Base-by-base conservation (phyloP, 2,329 filamentous ascomycete genomes). In the Ophiostoma piceae region DNA sequence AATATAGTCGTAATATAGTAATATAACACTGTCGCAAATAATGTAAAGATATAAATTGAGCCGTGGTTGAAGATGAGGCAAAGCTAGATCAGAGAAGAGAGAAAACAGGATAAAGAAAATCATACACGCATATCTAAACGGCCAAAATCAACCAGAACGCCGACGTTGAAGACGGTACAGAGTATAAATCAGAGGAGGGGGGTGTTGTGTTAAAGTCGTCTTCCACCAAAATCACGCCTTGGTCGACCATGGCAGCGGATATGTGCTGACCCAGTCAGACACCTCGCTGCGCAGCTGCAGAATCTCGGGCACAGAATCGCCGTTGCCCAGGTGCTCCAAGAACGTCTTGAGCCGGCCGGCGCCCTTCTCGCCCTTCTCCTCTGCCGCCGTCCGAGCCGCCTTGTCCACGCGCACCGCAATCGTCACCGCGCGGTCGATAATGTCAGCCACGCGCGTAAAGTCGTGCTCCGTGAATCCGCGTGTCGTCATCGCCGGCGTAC, bases 401-500 rank as follows among this genome's bases (percentile, higher is more conserved):
- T 88, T 92, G 80, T 94, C 89, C 65, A 96, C 82, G 71, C 90
- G 87, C 74, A 90, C 85, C 1, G 92, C 90, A 75, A 96, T 92
- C 39, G 86, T 87, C 66, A 96, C 92, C 9, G 91, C 90, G 66
- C 91, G 88, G 80, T 94, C 91, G 68, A 96, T 91, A 73, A 96
- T 92, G 76, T 92, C 90, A 16, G 92, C 92, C 16, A 96, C 92
- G 19, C 91, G 87, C 69, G 87, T 87, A 80, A 98, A 99, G 80
- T 99, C 95, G 69, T 90, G 88, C 76, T 94, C 89, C 74, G 85
- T 87, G 79, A 99, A 94, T n/a, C 94, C 95, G 72, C 95, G 88
- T 22, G 92, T 97, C 29, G 95, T 98, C 95, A 99, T 99, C 75
- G 95, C 95, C 0, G 95, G 95, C 0, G 94, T 95, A 70, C 95